phyloP scores from a whole-genome alignment of 345 rosid genomes.

The Hibiscus trionum region DNA sequence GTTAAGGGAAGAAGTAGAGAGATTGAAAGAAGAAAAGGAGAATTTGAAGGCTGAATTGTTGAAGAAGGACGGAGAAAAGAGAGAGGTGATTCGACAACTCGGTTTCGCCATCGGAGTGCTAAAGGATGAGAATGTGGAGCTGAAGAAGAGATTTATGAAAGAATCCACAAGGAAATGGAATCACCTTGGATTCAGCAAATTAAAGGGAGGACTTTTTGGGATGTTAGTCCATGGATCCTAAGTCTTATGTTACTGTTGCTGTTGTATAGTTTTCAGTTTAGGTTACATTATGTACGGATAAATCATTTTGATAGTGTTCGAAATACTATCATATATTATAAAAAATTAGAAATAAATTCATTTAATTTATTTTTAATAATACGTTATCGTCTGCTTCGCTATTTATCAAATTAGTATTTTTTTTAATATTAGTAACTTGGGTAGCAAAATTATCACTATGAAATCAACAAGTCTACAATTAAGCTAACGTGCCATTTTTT shows the following conservation, averaged over 20 bases:
- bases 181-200: conserved; percentile 27
- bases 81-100: conserved; percentile 73
- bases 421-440: too few relatives aligned
- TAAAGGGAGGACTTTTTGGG: conserved; percentile 7
- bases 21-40: conserved; percentile 32
- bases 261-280: conserved; percentile 5
- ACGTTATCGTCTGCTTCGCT: too few relatives aligned
- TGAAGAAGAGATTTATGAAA: conserved; percentile 26
- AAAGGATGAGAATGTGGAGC: conserved; percentile 44
- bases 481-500: too few relatives aligned
- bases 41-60: conserved; percentile 29
- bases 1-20: conserved; percentile 46
- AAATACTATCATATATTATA: too few relatives aligned
- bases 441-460: too few relatives aligned
- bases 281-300: background rate
- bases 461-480: too few relatives aligned
- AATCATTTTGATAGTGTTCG: background rate
- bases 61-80: conserved; percentile 69
- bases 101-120: conserved; percentile 37
- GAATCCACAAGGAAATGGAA: conserved; percentile 27
- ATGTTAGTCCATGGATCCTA: background rate
- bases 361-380: too few relatives aligned
- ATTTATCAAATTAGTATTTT: too few relatives aligned
- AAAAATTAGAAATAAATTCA: too few relatives aligned
- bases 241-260: background rate